Evolutionary conservation across 495 filamentous ascomycete species (phyloP).

Genomic region (Penicillium coffeae): DNA sequence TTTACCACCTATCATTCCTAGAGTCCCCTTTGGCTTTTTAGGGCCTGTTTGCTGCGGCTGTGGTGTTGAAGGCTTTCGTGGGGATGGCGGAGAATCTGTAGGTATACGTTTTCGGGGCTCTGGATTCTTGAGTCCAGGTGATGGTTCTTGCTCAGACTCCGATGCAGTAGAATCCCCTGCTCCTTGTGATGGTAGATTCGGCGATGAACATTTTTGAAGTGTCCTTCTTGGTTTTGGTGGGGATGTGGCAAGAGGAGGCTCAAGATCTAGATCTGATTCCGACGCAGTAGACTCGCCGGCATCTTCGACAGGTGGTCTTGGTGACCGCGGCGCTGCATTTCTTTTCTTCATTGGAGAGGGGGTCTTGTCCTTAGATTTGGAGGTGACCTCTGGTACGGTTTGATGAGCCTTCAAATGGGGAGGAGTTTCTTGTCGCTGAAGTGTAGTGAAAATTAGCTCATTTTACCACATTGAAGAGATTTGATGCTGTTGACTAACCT

Average conservation of each 20-base stretch:
- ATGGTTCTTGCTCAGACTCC: constrained; percentile 17
- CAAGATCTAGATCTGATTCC: constrained; percentile 16
- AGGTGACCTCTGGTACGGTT: neutral
- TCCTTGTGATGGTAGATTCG: neutral
- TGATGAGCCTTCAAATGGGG: neutral
- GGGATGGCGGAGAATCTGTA: neutral
- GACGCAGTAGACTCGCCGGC: constrained; percentile 14
- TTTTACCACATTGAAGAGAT: neutral
- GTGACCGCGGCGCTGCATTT: constrained; percentile 4
- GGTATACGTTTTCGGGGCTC: neutral
- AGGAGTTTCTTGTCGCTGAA: constrained; percentile 4
- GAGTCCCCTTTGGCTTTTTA: constrained; percentile 20
- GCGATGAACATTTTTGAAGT: neutral
- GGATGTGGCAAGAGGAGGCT: neutral
- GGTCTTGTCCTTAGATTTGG: neutral
- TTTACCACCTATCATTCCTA: constrained; percentile 40
- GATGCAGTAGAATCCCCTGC: constrained; percentile 14
- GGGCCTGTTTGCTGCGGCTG: constrained; percentile 4
- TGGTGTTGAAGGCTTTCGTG: neutral
- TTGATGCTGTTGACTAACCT: neutral
- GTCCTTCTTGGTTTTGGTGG: neutral
- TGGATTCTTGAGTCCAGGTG: constrained; percentile 1
- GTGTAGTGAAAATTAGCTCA: constrained; percentile 28
- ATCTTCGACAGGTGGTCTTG: constrained; percentile 1
- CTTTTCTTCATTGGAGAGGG: neutral